Percentiles rank a stretch among this genome's conserved stretches.
phyloP scores from a whole-genome alignment of 2,329 filamentous ascomycete species.

The Alternaria gansuensis region DNA sequence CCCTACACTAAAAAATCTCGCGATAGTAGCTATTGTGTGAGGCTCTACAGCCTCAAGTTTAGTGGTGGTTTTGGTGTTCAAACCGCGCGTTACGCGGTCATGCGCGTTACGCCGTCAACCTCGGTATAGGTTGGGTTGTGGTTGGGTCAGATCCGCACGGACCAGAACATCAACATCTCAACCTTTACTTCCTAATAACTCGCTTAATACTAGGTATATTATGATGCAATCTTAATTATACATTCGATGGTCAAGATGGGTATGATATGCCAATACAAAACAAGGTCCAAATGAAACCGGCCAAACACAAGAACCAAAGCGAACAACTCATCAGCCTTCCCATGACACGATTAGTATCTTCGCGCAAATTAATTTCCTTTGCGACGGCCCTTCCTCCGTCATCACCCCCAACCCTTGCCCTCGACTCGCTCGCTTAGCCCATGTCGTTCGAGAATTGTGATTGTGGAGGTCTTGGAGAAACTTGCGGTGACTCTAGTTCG shows the following conservation, averaged over 20 bases:
- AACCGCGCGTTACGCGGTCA: too few relatives aligned
- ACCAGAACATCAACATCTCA: too few relatives aligned
- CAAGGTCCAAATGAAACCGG: conserved; percentile 1
- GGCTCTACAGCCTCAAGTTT: too few relatives aligned
- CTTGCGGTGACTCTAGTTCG: conserved; percentile 35
- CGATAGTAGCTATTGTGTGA: too few relatives aligned
- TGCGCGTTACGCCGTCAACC: too few relatives aligned
- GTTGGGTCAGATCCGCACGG: too few relatives aligned
- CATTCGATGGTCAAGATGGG: not conserved
- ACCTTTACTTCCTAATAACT: too few relatives aligned
- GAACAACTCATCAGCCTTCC: not conserved
- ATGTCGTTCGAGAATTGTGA: conserved; percentile 22
- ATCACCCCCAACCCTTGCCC: conserved; percentile 23
- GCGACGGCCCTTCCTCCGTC: conserved; percentile 9
- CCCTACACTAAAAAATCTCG: too few relatives aligned
- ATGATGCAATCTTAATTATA: too few relatives aligned
- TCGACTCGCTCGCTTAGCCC: conserved; percentile 19
- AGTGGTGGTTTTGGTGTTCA: too few relatives aligned
- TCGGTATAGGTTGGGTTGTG: too few relatives aligned
- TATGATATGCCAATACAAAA: conserved; percentile 6
- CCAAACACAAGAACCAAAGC: not conserved
- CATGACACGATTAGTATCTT: not conserved
- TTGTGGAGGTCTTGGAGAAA: conserved; percentile 30
- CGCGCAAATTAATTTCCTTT: conserved; percentile 1
- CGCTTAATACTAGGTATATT: too few relatives aligned